A percentile compares a stretch with the other conserved stretches of the same genome.
Conservation (phyloP, 208 protist species). For the Acanthamoeba culbertsoni region DNA sequence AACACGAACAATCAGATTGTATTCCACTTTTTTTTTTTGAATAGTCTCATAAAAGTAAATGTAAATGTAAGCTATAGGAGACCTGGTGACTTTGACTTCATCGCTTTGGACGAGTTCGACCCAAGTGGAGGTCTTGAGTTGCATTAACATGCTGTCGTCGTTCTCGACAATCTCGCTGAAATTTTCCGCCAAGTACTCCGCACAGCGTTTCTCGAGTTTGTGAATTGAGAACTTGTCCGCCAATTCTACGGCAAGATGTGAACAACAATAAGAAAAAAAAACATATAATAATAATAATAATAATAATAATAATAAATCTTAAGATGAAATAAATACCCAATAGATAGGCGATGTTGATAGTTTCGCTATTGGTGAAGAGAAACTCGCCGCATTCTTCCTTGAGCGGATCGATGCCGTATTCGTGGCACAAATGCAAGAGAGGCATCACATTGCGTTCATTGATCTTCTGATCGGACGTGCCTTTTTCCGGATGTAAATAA, state of each 20-base stretch:
- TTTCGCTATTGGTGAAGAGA: background rate
- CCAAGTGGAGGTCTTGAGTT: constrained; percentile 14
- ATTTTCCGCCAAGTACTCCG: constrained; percentile 24
- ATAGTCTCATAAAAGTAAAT: background rate
- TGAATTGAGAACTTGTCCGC: background rate
- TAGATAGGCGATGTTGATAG: background rate
- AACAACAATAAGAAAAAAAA: background rate
- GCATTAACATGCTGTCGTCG: background rate
- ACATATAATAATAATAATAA: background rate
- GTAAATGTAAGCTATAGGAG: no score
- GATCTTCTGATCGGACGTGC: constrained; percentile 14
- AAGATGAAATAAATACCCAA: background rate
- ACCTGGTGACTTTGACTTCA: constrained; percentile 29
- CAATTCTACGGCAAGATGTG: background rate
- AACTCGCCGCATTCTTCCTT: constrained; percentile 49
- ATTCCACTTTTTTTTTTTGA: no score
- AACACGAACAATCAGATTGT: no score
- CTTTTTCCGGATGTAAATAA: no score
- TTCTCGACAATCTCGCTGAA: constrained; percentile 5
- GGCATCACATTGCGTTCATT: background rate
- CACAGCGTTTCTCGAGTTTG: constrained; percentile 33
- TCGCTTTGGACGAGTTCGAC: constrained; percentile 30
- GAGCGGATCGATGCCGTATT: constrained; percentile 15
- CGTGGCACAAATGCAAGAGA: background rate
- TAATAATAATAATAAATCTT: background rate